Conservation (phyloP, 1,284 basidiomycete species). For the Hypsizygus ulmarius region DNA sequence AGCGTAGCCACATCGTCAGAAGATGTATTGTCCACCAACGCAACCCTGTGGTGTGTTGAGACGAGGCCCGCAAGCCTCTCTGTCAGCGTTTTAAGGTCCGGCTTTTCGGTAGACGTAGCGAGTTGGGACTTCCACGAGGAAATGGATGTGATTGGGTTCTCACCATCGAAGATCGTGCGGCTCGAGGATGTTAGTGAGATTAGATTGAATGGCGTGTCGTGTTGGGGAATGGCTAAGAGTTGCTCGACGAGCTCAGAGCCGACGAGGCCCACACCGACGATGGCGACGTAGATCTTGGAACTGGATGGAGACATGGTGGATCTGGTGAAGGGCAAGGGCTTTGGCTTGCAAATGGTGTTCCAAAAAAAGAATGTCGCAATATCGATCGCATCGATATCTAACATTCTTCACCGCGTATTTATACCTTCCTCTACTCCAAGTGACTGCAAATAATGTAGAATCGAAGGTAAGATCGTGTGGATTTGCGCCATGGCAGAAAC, state of each 20-base stretch:
- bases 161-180: constrained; percentile 57
- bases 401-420: too few species aligned
- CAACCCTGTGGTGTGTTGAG: constrained; percentile 54
- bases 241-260: constrained; percentile 82
- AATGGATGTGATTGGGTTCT: constrained; percentile 36
- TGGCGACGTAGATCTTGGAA: constrained; percentile 56
- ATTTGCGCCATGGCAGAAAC: background rate
- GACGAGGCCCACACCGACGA: constrained; percentile 87
- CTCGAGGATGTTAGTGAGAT: constrained; percentile 80
- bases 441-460: too few species aligned
- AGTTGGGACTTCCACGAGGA: constrained; percentile 48
- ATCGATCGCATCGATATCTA: constrained; percentile 17
- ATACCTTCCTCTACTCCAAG: too few species aligned
- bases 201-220: constrained; percentile 66
- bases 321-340: constrained; percentile 8
- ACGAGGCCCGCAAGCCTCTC: constrained; percentile 45
- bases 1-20: constrained; percentile 79
- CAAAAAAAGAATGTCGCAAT: constrained; percentile 13
- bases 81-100: constrained; percentile 47
- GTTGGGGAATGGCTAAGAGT: constrained; percentile 63
- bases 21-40: constrained; percentile 94
- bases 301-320: constrained; percentile 15
- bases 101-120: constrained; percentile 37
- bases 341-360: background rate
- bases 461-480: too few species aligned